These are phyloP conservation scores for Chytridium lagenaria DNA, from an alignment of 371 early-diverging fungal species.

Conservation along the genomic window DNA sequence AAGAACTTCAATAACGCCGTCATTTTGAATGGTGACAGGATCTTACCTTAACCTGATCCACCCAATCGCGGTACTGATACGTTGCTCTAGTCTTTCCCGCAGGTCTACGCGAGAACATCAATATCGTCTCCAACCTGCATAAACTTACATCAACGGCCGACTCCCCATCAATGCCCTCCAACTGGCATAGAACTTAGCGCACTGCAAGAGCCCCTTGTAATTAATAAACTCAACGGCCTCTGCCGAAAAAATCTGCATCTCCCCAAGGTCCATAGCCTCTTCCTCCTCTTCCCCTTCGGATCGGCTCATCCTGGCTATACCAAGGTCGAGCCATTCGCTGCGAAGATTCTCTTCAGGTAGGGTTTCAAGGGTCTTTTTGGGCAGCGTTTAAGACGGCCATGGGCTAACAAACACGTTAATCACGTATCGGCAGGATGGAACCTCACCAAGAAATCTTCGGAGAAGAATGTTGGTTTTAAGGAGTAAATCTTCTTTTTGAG, in stretches of 20 bases:
- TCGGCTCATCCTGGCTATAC: not conserved
- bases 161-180: slow-evolving; percentile 23
- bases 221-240: slow-evolving; percentile 17
- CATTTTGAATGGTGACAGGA: not conserved
- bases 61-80: slow-evolving; percentile 35
- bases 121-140: not conserved
- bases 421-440: not conserved
- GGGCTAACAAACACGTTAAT: slow-evolving; percentile 9
- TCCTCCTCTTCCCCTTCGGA: not conserved
- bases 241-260: slow-evolving; percentile 1
- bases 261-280: not conserved
- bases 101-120: slow-evolving; percentile 1
- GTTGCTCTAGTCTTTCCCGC: slow-evolving; percentile 14
- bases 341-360: slow-evolving; percentile 10
- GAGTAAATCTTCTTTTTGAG: slow-evolving; percentile 46
- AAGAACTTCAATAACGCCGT: not conserved
- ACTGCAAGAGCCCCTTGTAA: slow-evolving; percentile 19
- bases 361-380: slow-evolving; percentile 1
- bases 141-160: slow-evolving; percentile 9
- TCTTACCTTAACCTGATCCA: slow-evolving; percentile 30
- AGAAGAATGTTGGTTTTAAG: slow-evolving; percentile 44
- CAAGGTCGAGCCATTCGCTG: slow-evolving; percentile 17
- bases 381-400: slow-evolving; percentile 37
- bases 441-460: slow-evolving; percentile 48
- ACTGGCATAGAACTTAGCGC: slow-evolving; percentile 8